Evolutionary conservation across 177 flowering plant species (phyloP), one percentile per base, ranked within the genome.

Genomic region (Tripterygium wilfordii): DNA sequence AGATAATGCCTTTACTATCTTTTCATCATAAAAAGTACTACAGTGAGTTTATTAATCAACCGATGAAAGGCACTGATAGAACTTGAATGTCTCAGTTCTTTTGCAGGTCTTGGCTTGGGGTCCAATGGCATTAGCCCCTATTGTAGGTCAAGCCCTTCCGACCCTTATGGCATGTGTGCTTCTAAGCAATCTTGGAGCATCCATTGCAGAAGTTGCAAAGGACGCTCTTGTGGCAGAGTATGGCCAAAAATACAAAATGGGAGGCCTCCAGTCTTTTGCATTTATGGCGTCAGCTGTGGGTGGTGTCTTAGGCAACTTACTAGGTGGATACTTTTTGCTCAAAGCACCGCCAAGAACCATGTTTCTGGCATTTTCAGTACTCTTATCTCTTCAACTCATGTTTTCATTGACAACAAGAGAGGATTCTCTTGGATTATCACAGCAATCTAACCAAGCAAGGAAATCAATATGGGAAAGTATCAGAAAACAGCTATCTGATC

Each of bases 61-160:
- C n/a, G n/a, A n/a, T n/a, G n/a, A n/a, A n/a, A n/a, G n/a, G n/a
- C n/a, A 23, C 50, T 65, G 29, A 69, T 45, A 26, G 42, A 26
- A 24, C 48, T 42, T 32, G 51, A 21, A 43, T 23, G 51, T 23
- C 50, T 41, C 71, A 91, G 98, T 69, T 29, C 36, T 85, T 53
- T 46, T 88, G 83, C 96, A 91, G 95, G 52, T 75, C 20, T 31
- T 91, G 26, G 71, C 96, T n/a, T 91, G 98, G 98, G 95, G 79
- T 0, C 49, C 68, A 15, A 43, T 91, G 49, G 90, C 94, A 36
- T 31, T 77, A 24, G 54, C 71, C 29, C 94, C 85, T 28, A 52
- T 57, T 26, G 80, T 71, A 10, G 51, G 77, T 30, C 52, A 63
- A 63, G 67, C 73, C 15, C 75, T 79, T 61, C 72, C 80, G 9